Evolutionary conservation across 768 basidiomycete species (phyloP).

Genomic region (Naganishia randhawae): DNA sequence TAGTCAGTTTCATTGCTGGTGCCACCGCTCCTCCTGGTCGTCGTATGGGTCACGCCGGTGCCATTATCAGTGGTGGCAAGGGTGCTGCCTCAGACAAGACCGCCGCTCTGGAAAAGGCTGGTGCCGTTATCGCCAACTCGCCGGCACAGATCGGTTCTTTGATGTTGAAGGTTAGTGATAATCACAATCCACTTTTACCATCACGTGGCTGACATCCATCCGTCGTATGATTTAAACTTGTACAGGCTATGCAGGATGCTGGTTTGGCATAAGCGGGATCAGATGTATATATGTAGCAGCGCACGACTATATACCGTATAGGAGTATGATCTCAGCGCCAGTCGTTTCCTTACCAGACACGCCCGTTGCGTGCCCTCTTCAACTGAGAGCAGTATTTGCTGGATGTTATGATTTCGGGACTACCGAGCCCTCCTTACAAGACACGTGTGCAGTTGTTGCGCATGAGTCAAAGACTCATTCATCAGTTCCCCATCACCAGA

Average conservation of each 20-base stretch:
- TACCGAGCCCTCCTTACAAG: no score
- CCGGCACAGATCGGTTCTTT: constrained; percentile 88
- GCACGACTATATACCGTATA: neutral
- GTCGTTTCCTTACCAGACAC: no score
- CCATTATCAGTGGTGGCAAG: constrained; percentile 97
- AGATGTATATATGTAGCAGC: neutral
- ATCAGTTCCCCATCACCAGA: no score
- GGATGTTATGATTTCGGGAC: no score
- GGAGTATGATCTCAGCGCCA: no score
- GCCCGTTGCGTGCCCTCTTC: no score
- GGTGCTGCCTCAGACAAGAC: constrained; percentile 96
- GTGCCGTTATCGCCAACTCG: constrained; percentile 87
- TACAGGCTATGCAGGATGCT: constrained; percentile 39
- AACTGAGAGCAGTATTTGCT: no score
- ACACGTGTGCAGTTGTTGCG: no score
- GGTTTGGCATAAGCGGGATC: constrained; percentile 33
- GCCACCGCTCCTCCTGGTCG: constrained; percentile 95
- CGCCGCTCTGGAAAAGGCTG: constrained; percentile 71
- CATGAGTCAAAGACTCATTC: no score
- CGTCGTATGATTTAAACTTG: neutral
- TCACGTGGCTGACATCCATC: neutral
- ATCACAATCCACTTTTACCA: constrained; percentile 44
- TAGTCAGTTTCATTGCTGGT: constrained; percentile 96
- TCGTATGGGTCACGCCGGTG: constrained; percentile 97
- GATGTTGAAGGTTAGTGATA: constrained; percentile 62